Evolutionary conservation across 2,329 filamentous ascomycete genomes (phyloP), one percentile per base, ranked within the genome.

Genomic region (Ophiosphaerella narmari): DNA sequence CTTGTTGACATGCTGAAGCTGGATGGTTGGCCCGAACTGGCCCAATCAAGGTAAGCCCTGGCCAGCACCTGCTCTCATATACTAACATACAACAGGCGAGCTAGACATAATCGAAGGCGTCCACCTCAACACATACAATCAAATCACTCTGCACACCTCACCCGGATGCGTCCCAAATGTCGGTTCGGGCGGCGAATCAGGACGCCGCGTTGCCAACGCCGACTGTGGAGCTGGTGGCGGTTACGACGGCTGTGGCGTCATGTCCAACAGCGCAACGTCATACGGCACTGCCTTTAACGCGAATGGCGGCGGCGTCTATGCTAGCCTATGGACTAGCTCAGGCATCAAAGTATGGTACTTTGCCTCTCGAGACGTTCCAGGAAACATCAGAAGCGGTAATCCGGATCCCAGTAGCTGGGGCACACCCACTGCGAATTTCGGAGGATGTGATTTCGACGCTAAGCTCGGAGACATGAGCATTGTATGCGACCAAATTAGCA

Each of bases 291-390:
- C 65, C 0, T 76, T 76, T 59, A 76, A 76, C 40, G 63, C 63
- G 13, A 71, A 68, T 18, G 74, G 73, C 8, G 76, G 76, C 33
- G 76, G 75, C 24, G 72, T 78, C 0, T 78, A 77, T 46, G 76
- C 73, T 8, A 65, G 72, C 3, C 66, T 74, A 12, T 77, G 77
- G 67, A 76, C 71, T 1, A 59, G 61, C 18, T 67, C 72, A 5
- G 73, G 66, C 3, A 75, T 80, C 60, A 72, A 75, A 45, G 70
- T 80, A n/a, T 81, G 78, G 78, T 75, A 75, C 49, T 79, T 75
- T 52, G 65, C 75, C 0, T 57, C 70, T 4, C 52, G 62, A 16
- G 56, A 66, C n/a, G 71, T 80, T 0, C 78, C 78, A 0, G 53
- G 54, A 2, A 76, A 79, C 43, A 75, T 80, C 50, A 59, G 60